Percentiles rank a stretch among this genome's conserved stretches.
Evolutionary conservation across 345 rosid species (phyloP).

Genomic region (Citrus inodora): DNA sequence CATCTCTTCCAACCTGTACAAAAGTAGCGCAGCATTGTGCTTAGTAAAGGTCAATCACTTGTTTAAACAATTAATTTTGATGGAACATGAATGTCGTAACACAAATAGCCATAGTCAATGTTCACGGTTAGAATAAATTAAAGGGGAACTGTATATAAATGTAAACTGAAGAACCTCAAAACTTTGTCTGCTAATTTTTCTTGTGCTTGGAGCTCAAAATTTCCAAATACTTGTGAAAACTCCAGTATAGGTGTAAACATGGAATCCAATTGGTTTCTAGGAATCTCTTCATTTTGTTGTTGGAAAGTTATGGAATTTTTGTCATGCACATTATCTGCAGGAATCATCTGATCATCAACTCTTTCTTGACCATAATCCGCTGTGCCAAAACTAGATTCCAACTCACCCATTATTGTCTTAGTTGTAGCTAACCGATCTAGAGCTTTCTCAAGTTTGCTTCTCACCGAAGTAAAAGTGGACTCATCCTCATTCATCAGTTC

Average conservation of each 20-base stretch:
- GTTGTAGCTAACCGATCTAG: slow-evolving; percentile 20
- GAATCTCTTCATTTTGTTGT: slow-evolving; percentile 4
- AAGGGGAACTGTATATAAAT: no score
- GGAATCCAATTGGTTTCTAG: background rate
- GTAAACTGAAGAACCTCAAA: slow-evolving; percentile 19
- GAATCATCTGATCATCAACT: background rate
- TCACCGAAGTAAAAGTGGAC: slow-evolving; percentile 11
- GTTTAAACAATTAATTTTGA: background rate
- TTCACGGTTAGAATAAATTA: background rate
- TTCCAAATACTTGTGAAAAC: slow-evolving; percentile 19
- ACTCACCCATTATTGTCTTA: slow-evolving; percentile 16
- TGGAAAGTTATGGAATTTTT: background rate
- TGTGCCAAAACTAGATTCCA: slow-evolving; percentile 13
- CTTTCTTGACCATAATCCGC: slow-evolving; percentile 4
- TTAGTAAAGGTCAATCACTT: background rate
- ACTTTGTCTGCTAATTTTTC: slow-evolving; percentile 29
- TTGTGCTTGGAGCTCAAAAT: slow-evolving; percentile 32
- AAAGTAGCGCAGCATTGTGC: background rate
- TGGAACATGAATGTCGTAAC: background rate
- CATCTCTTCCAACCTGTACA: slow-evolving; percentile 50
- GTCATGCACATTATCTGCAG: background rate
- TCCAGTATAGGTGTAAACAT: slow-evolving; percentile 11
- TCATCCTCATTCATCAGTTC: slow-evolving; percentile 14
- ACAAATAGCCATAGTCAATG: background rate
- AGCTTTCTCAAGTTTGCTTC: slow-evolving; percentile 23